Evolutionary conservation across 768 basidiomycete genomes (phyloP).

Genomic region (Mycena leptocephala): DNA sequence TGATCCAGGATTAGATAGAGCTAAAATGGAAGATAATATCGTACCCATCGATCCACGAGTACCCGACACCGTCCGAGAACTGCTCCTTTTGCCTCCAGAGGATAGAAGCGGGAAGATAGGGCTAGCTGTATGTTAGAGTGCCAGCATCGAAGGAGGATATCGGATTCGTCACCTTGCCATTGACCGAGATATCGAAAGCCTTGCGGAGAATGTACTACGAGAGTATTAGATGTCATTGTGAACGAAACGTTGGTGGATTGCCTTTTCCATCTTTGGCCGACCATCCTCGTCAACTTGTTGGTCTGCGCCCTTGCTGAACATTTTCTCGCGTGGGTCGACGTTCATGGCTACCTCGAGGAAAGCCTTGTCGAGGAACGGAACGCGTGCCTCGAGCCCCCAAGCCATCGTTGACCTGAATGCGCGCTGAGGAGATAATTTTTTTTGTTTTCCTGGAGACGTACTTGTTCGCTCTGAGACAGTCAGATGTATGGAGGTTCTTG

Average conservation of each 20-base stretch:
- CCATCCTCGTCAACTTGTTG: constrained; percentile 91
- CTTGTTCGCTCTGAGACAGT: constrained; percentile 99
- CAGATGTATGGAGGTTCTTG: constrained; percentile 97
- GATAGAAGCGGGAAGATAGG: constrained; percentile 94
- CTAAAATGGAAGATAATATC: constrained; percentile 35
- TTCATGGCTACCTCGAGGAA: constrained; percentile 97
- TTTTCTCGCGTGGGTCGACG: constrained; percentile 89
- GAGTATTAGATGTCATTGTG: constrained; percentile 23
- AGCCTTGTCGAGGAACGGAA: constrained; percentile 97
- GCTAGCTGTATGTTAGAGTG: constrained; percentile 57
- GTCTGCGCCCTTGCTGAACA: constrained; percentile 85
- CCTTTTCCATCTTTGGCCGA: constrained; percentile 96
- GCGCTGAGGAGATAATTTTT: not conserved
- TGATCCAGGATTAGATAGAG: not conserved
- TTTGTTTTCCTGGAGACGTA: constrained; percentile 50
- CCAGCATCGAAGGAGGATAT: not conserved
- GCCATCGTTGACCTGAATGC: constrained; percentile 93
- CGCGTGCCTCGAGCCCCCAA: constrained; percentile 98
- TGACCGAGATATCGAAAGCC: constrained; percentile 91
- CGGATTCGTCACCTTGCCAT: constrained; percentile 71
- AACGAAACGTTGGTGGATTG: constrained; percentile 60
- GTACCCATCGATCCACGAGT: constrained; percentile 98
- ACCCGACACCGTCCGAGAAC: constrained; percentile 98
- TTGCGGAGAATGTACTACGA: constrained; percentile 93
- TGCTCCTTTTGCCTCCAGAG: constrained; percentile 99